phyloP scores from a whole-genome alignment of 2,329 filamentous ascomycete species.

The Aspergillus caelatus region DNA sequence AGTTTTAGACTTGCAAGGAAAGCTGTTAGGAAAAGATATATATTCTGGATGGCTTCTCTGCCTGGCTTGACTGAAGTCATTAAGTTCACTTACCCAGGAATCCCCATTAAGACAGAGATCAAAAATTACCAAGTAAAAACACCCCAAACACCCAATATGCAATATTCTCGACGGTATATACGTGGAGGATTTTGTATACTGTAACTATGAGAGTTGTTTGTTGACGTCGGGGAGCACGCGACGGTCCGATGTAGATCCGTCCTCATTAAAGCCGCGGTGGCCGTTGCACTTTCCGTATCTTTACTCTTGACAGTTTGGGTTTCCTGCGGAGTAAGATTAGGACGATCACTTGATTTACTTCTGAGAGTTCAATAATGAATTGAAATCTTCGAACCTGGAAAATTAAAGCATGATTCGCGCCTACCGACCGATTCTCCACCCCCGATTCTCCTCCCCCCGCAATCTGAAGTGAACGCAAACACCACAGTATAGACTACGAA shows the following conservation, averaged over 20 bases:
- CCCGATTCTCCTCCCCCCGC: constrained; percentile 17
- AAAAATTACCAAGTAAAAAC: constrained; percentile 9
- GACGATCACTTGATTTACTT: background rate
- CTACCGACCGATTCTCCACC: constrained; percentile 7
- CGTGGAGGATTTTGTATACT: background rate
- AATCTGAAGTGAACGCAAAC: constrained; percentile 11
- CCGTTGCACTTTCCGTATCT: constrained; percentile 6
- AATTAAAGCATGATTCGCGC: constrained; percentile 15
- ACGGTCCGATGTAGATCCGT: constrained; percentile 43
- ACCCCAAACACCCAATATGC: constrained; percentile 5
- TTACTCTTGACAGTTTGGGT: constrained; percentile 5
- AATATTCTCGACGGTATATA: background rate
- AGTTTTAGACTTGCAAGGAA: too few relatives aligned
- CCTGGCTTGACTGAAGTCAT: background rate
- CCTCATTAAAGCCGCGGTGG: constrained; percentile 5
- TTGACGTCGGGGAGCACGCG: constrained; percentile 28
- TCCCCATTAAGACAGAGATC: constrained; percentile 40
- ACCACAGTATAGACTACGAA: constrained; percentile 10
- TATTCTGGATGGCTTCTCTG: constrained; percentile 1
- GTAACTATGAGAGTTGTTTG: constrained; percentile 16
- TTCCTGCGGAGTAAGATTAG: background rate
- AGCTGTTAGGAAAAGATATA: constrained; percentile 3
- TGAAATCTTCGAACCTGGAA: constrained; percentile 3
- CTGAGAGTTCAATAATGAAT: constrained; percentile 6
- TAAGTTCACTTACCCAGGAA: constrained; percentile 44